These are phyloP conservation scores for Ustanciosporium gigantosporum DNA, from an alignment of 1,284 basidiomycete genomes.

Conservation along the genomic window DNA sequence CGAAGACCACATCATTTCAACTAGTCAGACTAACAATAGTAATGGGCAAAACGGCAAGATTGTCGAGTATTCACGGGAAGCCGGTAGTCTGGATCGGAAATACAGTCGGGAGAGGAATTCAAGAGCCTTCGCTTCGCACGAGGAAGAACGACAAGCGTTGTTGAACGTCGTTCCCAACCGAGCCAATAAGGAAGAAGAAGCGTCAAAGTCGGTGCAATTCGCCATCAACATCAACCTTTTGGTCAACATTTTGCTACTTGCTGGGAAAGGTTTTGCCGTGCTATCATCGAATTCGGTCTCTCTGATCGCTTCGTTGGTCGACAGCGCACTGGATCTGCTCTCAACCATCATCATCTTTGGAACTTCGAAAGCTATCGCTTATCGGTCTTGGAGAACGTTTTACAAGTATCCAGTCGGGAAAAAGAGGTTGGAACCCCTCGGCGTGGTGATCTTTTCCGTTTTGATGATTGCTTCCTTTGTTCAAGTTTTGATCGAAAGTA, in stretches of 20 bases:
- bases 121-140: constrained; percentile 27
- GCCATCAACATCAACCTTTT: constrained; percentile 58
- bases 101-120: constrained; percentile 13
- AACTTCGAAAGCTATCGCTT: constrained; percentile 52
- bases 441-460: constrained; percentile 66
- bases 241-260: constrained; percentile 65
- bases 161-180: constrained; percentile 55
- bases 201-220: constrained; percentile 46
- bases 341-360: constrained; percentile 63
- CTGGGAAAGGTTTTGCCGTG: constrained; percentile 65
- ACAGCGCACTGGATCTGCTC: constrained; percentile 66
- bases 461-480: constrained; percentile 65
- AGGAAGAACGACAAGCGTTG: constrained; percentile 50
- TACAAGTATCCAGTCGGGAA: constrained; percentile 66
- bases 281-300: constrained; percentile 67
- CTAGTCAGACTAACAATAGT: too few relatives aligned
- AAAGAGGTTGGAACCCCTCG: constrained; percentile 64
- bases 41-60: not conserved
- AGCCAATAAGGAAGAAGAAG: constrained; percentile 49
- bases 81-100: constrained; percentile 20
- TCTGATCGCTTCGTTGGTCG: constrained; percentile 66
- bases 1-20: too few relatives aligned
- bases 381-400: constrained; percentile 52
- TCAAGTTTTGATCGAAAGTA: constrained; percentile 56
- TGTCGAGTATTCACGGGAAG: not conserved